Percentiles rank a stretch among this genome's conserved stretches.
Conservation (phyloP, 1,284 basidiomycete species). For the Somion occarium region DNA sequence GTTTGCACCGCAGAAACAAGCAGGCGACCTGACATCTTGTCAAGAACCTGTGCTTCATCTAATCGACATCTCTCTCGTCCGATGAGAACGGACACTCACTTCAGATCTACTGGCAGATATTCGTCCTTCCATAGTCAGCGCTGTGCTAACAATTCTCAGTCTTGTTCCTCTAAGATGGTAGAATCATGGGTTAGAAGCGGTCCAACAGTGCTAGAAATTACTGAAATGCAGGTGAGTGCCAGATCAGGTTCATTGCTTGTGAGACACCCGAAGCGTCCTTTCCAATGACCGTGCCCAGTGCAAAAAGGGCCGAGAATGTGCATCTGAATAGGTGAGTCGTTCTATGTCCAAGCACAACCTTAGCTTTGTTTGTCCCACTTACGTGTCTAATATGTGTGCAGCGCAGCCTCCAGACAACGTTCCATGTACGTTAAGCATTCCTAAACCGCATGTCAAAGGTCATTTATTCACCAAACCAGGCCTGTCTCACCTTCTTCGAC, state of each 20-base stretch:
- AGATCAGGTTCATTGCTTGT: constrained; percentile 21
- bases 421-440: constrained; percentile 26
- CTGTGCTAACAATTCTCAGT: constrained; percentile 20
- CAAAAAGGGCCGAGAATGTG: constrained; percentile 22
- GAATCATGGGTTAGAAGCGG: neutral
- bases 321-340: neutral
- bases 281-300: constrained; percentile 15
- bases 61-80: neutral
- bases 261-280: constrained; percentile 22
- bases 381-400: constrained; percentile 24
- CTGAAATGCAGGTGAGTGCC: constrained; percentile 20
- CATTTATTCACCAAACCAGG: neutral
- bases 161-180: constrained; percentile 16
- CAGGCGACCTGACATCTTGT: constrained; percentile 19
- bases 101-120: constrained; percentile 21
- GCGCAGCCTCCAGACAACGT: constrained; percentile 22
- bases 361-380: constrained; percentile 12
- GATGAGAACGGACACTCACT: constrained; percentile 11
- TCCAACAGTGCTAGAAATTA: constrained; percentile 3
- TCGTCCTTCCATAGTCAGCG: constrained; percentile 18
- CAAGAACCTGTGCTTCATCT: constrained; percentile 18
- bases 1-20: constrained; percentile 23
- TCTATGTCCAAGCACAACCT: neutral
- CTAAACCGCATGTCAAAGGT: too few relatives aligned
- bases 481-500: constrained; percentile 20